These are phyloP conservation scores for Dictyostelium intermedium DNA, from an alignment of 78 protist genomes.

Conservation along the genomic window DNA sequence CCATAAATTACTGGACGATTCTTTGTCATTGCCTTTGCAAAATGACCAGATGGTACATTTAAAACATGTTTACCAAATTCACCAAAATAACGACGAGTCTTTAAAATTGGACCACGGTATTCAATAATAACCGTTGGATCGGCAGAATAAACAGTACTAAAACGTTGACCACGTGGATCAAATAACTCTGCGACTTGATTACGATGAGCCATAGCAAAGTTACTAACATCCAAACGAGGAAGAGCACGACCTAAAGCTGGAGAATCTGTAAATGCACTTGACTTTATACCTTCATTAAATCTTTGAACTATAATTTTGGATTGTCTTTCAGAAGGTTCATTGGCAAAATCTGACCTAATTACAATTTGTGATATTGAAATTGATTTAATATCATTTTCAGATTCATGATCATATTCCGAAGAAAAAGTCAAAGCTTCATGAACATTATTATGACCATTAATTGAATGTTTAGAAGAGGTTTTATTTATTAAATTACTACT, in stretches of 20 bases:
- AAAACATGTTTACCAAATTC: slow-evolving; percentile 39
- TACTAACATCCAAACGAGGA: not conserved
- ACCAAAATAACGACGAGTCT: slow-evolving; percentile 4
- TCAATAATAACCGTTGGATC: slow-evolving; percentile 28
- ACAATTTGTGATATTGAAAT: not conserved
- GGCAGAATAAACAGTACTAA: slow-evolving; percentile 13
- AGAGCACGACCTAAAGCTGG: slow-evolving; percentile 31
- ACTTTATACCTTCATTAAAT: slow-evolving; percentile 1
- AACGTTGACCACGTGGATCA: slow-evolving; percentile 50
- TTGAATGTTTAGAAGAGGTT: not conserved
- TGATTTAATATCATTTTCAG: not conserved
- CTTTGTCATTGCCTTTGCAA: slow-evolving; percentile 16
- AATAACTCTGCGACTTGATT: slow-evolving; percentile 29
- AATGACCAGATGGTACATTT: slow-evolving; percentile 58
- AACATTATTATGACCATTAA: not conserved
- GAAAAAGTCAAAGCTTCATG: not conserved
- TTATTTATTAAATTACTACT: too few species aligned
- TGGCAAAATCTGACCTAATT: slow-evolving; percentile 27
- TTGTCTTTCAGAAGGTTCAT: slow-evolving; percentile 20
- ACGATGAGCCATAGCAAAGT: not conserved
- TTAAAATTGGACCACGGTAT: slow-evolving; percentile 16
- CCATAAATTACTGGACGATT: slow-evolving; percentile 60
- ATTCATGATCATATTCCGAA: slow-evolving; percentile 12
- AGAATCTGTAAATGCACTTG: slow-evolving; percentile 22
- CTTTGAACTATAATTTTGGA: slow-evolving; percentile 22